Evolutionary conservation across 768 basidiomycete genomes (phyloP).

Genomic region (Pilatotrama ljubarskyi): DNA sequence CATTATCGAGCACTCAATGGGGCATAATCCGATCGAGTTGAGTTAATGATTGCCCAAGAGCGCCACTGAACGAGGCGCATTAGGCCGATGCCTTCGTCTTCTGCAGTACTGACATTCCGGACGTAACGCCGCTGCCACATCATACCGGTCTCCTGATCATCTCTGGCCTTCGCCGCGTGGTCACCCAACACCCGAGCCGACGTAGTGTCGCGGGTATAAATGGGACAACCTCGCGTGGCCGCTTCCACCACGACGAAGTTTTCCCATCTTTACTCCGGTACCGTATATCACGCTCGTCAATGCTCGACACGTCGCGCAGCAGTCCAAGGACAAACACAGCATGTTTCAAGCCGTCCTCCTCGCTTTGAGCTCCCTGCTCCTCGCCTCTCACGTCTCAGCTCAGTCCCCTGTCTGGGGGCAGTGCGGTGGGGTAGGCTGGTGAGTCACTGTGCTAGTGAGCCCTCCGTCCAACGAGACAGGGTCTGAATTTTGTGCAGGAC

Average conservation of each 20-base stretch:
- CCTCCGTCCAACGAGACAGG: neutral
- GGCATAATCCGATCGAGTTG: neutral
- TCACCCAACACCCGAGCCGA: neutral
- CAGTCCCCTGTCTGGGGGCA: constrained; percentile 29
- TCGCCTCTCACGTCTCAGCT: constrained; percentile 19
- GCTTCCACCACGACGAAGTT: constrained; percentile 9
- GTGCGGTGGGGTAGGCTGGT: constrained; percentile 33
- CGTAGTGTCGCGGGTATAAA: neutral
- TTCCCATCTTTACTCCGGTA: constrained; percentile 15
- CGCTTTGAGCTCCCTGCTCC: constrained; percentile 2
- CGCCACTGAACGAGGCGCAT: constrained; percentile 1
- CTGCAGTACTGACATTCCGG: neutral
- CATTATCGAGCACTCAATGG: neutral
- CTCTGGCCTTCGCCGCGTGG: neutral
- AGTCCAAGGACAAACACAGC: neutral
- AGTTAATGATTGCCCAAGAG: neutral
- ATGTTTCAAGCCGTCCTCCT: constrained; percentile 8
- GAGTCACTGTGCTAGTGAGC: constrained; percentile 2
- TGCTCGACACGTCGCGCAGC: neutral
- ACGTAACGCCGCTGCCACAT: neutral
- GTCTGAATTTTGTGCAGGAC: constrained; percentile 20
- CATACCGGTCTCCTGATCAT: constrained; percentile 2
- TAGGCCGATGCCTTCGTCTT: neutral
- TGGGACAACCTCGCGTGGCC: constrained; percentile 20
- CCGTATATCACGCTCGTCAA: neutral